A percentile compares a stretch with the other conserved stretches of the same genome.
Conservation (phyloP, 441 rosid species). For the Eugenia klotzschiana region DNA sequence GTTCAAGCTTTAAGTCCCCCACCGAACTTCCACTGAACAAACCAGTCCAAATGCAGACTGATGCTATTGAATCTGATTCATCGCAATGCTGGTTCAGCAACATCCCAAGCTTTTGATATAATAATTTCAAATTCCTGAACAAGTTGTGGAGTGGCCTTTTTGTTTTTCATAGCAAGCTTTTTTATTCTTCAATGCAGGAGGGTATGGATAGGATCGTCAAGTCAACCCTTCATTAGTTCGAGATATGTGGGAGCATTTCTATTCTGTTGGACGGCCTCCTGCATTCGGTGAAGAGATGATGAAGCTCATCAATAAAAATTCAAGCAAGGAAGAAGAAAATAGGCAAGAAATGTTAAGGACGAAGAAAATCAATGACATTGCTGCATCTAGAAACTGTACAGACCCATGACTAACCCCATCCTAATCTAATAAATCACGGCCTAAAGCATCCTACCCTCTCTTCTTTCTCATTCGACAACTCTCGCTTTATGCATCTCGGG, state of each 20-base stretch:
- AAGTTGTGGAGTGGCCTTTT: background rate
- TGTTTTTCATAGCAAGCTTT: background rate
- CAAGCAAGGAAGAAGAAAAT: background rate
- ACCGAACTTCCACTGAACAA: background rate
- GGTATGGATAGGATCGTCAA: background rate
- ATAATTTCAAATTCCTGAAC: background rate
- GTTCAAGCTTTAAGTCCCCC: background rate
- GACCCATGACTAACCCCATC: conserved; percentile 9
- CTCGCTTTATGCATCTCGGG: conserved; percentile 8
- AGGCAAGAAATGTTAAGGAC: background rate
- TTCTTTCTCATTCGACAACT: background rate
- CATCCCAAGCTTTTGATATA: background rate
- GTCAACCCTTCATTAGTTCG: background rate
- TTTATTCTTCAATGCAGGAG: background rate
- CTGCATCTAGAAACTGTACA: conserved; percentile 42
- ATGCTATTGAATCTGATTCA: background rate
- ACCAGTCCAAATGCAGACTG: background rate
- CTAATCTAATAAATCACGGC: conserved; percentile 6
- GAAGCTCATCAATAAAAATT: background rate
- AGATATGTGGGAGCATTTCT: background rate
- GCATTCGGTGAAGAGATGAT: background rate
- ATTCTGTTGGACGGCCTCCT: background rate
- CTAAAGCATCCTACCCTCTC: conserved; percentile 5
- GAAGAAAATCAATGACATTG: conserved; percentile 14
- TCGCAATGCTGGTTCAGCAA: background rate